These are phyloP conservation scores for Rutstroemia sydowiana DNA, from an alignment of 2,329 filamentous ascomycete genomes.

Conservation along the genomic window DNA sequence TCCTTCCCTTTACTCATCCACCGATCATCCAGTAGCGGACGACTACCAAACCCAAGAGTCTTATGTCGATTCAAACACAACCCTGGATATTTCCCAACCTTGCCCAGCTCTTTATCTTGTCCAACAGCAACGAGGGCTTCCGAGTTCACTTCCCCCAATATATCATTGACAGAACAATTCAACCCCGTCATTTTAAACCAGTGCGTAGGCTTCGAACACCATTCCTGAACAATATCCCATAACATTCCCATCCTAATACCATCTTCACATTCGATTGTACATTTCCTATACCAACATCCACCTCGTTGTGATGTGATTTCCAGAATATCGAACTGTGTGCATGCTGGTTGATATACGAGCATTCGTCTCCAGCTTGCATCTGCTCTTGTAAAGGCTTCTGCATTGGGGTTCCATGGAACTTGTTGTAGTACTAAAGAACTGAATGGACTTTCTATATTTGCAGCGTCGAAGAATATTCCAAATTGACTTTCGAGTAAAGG, in stretches of 20 bases:
- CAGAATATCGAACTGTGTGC: neutral
- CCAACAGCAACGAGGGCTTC: neutral
- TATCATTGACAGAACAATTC: neutral
- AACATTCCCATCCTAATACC: slow-evolving; percentile 9
- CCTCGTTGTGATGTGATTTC: neutral
- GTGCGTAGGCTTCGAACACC: slow-evolving; percentile 5
- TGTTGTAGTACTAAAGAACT: neutral
- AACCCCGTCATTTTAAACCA: slow-evolving; percentile 3
- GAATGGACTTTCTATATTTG: neutral
- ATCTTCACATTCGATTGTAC: slow-evolving; percentile 1
- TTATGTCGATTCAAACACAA: neutral
- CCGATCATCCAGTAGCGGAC: neutral
- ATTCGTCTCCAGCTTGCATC: slow-evolving; percentile 8
- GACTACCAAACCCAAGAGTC: neutral
- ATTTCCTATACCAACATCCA: neutral
- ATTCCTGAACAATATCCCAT: slow-evolving; percentile 8
- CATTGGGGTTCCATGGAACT: slow-evolving; percentile 3
- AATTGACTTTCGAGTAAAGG: neutral
- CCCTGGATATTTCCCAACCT: neutral
- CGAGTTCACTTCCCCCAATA: too few species aligned
- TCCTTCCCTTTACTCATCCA: neutral
- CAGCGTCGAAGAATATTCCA: slow-evolving; percentile 1
- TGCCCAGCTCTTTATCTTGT: neutral
- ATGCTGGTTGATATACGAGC: slow-evolving; percentile 8
- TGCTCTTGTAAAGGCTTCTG: slow-evolving; percentile 4